phyloP scores from a whole-genome alignment of 108 stramenopile genomes.

The Nannochloropsis gaditana region DNA sequence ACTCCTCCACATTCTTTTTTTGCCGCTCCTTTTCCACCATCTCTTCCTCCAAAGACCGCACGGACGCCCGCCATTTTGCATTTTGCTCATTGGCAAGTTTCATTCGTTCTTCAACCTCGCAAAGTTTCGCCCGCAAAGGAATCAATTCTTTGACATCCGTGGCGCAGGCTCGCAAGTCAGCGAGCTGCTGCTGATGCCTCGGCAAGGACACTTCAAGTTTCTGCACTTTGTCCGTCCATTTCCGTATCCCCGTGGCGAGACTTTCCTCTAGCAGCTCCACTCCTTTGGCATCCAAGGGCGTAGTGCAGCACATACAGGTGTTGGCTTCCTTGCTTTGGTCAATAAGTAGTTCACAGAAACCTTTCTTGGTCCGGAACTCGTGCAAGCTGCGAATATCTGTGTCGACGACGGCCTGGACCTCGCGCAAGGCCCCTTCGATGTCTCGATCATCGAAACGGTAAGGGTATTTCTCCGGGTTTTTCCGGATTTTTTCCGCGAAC shows the following conservation, averaged over 20 bases:
- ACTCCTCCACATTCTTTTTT: neutral
- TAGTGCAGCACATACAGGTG: neutral
- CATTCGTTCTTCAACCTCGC: conserved; percentile 27
- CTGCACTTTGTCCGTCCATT: conserved; percentile 16
- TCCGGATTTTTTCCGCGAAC: neutral
- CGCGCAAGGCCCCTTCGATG: neutral
- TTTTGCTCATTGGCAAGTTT: conserved; percentile 31
- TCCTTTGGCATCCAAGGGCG: neutral
- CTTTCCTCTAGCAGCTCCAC: neutral
- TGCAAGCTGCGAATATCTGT: neutral
- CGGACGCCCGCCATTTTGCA: conserved; percentile 4
- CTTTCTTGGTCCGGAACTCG: neutral
- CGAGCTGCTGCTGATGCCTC: neutral
- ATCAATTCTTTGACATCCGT: neutral
- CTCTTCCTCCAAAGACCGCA: conserved; percentile 8
- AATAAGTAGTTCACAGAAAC: neutral
- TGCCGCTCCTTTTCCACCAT: conserved; percentile 31
- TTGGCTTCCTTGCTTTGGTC: neutral
- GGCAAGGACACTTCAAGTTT: conserved; percentile 21
- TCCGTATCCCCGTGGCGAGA: neutral
- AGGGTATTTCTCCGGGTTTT: conserved; percentile 8
- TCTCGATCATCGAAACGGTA: neutral
- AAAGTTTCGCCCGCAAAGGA: neutral
- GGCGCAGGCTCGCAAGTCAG: conserved; percentile 3
- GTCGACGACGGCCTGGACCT: neutral